Percentiles rank a stretch among this genome's conserved stretches.
Evolutionary conservation across 2,329 filamentous ascomycete genomes (phyloP).

Genomic region (Didymella sp.): DNA sequence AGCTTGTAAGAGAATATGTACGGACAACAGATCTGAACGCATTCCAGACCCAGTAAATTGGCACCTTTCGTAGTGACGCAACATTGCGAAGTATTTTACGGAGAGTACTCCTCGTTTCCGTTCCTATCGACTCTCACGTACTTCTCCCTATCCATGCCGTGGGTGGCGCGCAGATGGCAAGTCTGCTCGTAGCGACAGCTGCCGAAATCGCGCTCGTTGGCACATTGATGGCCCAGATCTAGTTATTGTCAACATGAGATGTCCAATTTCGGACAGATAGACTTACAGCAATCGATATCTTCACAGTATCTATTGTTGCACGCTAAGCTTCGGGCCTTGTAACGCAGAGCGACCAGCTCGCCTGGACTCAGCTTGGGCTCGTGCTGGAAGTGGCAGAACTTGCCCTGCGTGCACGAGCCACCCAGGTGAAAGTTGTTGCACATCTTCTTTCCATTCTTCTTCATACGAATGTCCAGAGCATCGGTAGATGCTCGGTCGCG

Average conservation of each 20-base stretch:
- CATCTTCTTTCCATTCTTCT: conserved; percentile 40
- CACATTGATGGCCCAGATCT: conserved; percentile 52
- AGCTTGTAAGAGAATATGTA: neutral
- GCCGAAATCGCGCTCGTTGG: conserved; percentile 46
- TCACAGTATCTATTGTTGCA: conserved; percentile 51
- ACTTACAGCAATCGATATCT: conserved; percentile 52
- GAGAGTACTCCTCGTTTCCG: conserved; percentile 29
- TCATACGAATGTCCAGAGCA: conserved; percentile 43
- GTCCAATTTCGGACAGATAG: neutral
- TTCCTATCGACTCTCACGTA: conserved; percentile 36
- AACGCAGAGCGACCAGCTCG: conserved; percentile 51
- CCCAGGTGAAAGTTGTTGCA: conserved; percentile 48
- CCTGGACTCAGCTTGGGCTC: conserved; percentile 48
- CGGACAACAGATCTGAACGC: neutral
- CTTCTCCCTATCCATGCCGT: conserved; percentile 51
- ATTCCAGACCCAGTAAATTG: neutral
- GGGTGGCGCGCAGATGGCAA: conserved; percentile 50
- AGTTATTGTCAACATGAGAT: neutral
- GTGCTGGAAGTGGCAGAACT: conserved; percentile 54
- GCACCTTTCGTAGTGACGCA: neutral
- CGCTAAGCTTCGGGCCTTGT: conserved; percentile 51
- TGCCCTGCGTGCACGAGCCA: conserved; percentile 50
- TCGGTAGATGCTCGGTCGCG: conserved; percentile 33
- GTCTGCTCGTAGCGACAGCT: conserved; percentile 46
- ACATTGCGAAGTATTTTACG: neutral